Conservation (phyloP, 139 green algal genomes). For the Coelastrella sp. region DNA sequence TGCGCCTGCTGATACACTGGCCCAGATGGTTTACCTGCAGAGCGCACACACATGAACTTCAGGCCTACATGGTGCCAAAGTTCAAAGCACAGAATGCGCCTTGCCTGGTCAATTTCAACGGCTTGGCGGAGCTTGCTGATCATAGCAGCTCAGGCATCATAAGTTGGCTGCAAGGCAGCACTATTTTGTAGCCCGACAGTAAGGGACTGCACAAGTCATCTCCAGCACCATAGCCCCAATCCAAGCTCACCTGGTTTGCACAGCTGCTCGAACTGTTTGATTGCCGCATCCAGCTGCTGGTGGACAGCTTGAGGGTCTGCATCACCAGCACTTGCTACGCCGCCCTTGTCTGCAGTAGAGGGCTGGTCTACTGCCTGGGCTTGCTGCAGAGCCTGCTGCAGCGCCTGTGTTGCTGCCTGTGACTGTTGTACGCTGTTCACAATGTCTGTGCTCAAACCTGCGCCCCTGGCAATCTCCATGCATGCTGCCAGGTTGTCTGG, state of each 20-base stretch:
- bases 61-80: neutral
- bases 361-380: neutral
- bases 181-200: too few relatives aligned
- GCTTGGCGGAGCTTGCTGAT: too few relatives aligned
- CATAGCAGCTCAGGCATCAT: too few relatives aligned
- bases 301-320: neutral
- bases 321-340: neutral
- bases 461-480: neutral
- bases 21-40: conserved; percentile 12
- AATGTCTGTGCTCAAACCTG: neutral
- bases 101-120: too few relatives aligned
- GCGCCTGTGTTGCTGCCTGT: neutral
- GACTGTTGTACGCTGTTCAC: neutral
- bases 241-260: conserved; percentile 36
- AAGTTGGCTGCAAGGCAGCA: too few relatives aligned
- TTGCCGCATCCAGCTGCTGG: neutral
- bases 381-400: neutral
- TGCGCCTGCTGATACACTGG: conserved; percentile 9
- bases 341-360: neutral
- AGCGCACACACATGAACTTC: neutral
- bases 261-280: conserved; percentile 19
- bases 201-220: neutral
- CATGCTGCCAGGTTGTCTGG: conserved; percentile 25
- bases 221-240: neutral
- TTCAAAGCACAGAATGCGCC: too few relatives aligned